These are phyloP conservation scores for Apophysomyces trapeziformis DNA, from an alignment of 371 early-diverging fungal genomes.

Conservation along the genomic window DNA sequence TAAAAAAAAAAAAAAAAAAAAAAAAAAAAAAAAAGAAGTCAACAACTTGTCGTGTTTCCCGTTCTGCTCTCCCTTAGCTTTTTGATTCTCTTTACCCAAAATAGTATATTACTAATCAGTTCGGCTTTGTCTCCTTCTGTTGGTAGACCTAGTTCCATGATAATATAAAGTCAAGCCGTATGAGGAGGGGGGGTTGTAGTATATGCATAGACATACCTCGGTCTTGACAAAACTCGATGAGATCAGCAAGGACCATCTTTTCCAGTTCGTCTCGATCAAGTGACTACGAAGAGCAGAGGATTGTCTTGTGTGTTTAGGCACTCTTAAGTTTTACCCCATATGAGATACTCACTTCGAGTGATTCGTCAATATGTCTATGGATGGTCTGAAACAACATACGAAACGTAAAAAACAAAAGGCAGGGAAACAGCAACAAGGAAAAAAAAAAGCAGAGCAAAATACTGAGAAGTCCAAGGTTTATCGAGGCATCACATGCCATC, in stretches of 20 bases:
- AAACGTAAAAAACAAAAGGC: constrained; percentile 2
- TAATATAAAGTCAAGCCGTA: background rate
- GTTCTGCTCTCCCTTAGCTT: background rate
- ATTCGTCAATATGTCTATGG: constrained; percentile 38
- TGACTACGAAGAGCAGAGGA: constrained; percentile 15
- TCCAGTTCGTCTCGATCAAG: constrained; percentile 46
- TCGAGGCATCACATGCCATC: constrained; percentile 5
- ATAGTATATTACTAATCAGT: constrained; percentile 63
- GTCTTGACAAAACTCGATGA: constrained; percentile 76
- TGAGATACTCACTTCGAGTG: constrained; percentile 33
- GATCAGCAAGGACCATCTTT: constrained; percentile 67
- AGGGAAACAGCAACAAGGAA: background rate
- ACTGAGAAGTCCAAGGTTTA: background rate
- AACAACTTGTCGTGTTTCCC: background rate
- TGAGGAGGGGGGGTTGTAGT: background rate
- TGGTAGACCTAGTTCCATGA: constrained; percentile 48
- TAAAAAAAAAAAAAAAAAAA: background rate
- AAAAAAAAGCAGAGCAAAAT: constrained; percentile 6
- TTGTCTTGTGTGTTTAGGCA: background rate
- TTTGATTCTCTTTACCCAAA: constrained; percentile 56
- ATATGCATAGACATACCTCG: constrained; percentile 52
- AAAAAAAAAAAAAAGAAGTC: background rate
- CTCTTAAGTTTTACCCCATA: too few relatives aligned
- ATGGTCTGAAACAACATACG: constrained; percentile 39
- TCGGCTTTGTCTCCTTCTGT: constrained; percentile 68